Evolutionary conservation across 495 filamentous ascomycete species (phyloP).

Genomic region (Xylaria longipes): DNA sequence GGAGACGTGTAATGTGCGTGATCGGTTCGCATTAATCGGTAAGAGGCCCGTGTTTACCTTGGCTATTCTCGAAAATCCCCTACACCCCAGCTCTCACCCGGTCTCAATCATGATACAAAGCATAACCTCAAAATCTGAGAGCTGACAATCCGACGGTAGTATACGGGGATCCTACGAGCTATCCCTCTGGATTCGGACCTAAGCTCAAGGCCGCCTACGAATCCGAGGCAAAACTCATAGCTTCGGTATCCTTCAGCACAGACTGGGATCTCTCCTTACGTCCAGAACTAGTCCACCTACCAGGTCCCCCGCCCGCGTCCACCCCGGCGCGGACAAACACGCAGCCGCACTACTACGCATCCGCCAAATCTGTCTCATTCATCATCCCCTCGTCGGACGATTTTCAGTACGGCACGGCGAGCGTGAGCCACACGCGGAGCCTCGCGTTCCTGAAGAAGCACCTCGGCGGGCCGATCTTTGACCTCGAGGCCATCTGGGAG

Average conservation of each 20-base stretch:
- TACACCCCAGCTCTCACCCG: background rate
- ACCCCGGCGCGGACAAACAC: background rate
- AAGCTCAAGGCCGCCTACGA: slow-evolving; percentile 26
- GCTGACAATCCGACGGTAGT: slow-evolving; percentile 7
- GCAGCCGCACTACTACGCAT: slow-evolving; percentile 41
- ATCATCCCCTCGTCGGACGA: slow-evolving; percentile 47
- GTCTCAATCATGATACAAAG: background rate
- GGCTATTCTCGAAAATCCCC: background rate
- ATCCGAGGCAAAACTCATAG: slow-evolving; percentile 5
- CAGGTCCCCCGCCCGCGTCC: background rate
- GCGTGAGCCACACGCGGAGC: slow-evolving; percentile 58
- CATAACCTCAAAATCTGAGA: background rate
- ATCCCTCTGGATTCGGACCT: slow-evolving; percentile 4
- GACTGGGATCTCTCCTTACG: slow-evolving; percentile 13
- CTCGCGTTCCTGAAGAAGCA: slow-evolving; percentile 59
- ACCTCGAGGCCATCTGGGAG: slow-evolving; percentile 66
- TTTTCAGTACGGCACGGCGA: slow-evolving; percentile 47
- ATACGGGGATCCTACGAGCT: slow-evolving; percentile 16
- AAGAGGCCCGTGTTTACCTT: background rate
- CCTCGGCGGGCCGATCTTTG: slow-evolving; percentile 60
- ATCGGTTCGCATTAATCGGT: slow-evolving; percentile 29
- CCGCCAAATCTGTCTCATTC: slow-evolving; percentile 41
- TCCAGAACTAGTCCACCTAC: slow-evolving; percentile 13
- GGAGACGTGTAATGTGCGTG: slow-evolving; percentile 25
- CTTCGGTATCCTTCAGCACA: slow-evolving; percentile 23